Evolutionary conservation across 805 yeast genomes (phyloP).

Genomic region (Yarrowia sp.): DNA sequence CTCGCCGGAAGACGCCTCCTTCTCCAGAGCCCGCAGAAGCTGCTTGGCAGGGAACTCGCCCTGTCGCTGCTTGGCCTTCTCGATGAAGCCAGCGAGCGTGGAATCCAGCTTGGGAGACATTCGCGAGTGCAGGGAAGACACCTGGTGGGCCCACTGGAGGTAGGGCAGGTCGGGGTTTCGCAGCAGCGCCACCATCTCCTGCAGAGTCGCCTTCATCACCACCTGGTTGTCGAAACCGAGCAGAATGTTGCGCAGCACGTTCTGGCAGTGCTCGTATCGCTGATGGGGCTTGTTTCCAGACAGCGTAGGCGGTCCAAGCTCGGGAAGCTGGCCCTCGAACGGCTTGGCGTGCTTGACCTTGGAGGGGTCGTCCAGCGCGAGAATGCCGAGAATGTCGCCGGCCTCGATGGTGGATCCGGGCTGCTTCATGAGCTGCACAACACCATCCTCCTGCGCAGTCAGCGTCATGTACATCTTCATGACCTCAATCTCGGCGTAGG

Average conservation of each 20-base stretch:
- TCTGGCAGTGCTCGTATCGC: slow-evolving; percentile 56
- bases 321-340: slow-evolving; percentile 90
- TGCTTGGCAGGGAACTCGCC: slow-evolving; percentile 95
- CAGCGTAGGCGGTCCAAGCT: slow-evolving; percentile 75
- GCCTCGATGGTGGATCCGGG: slow-evolving; percentile 97
- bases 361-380: slow-evolving; percentile 93
- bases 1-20: slow-evolving; percentile 55
- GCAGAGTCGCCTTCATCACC: slow-evolving; percentile 80
- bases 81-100: slow-evolving; percentile 60
- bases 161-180: slow-evolving; percentile 82
- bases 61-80: slow-evolving; percentile 59
- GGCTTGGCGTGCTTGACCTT: slow-evolving; percentile 96
- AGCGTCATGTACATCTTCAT: slow-evolving; percentile 99
- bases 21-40: slow-evolving; percentile 66
- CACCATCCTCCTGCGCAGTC: slow-evolving; percentile 89
- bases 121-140: slow-evolving; percentile 90
- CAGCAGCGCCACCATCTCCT: slow-evolving; percentile 67
- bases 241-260: slow-evolving; percentile 73
- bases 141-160: slow-evolving; percentile 83
- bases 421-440: slow-evolving; percentile 87
- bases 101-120: slow-evolving; percentile 75
- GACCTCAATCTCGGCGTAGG: slow-evolving; percentile 97
- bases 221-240: slow-evolving; percentile 95
- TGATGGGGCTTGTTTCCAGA: slow-evolving; percentile 84
- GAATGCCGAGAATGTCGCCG: slow-evolving; percentile 94